Base-by-base conservation (phyloP, 164 flowering plant genomes). In the Protea cynaroides region DNA sequence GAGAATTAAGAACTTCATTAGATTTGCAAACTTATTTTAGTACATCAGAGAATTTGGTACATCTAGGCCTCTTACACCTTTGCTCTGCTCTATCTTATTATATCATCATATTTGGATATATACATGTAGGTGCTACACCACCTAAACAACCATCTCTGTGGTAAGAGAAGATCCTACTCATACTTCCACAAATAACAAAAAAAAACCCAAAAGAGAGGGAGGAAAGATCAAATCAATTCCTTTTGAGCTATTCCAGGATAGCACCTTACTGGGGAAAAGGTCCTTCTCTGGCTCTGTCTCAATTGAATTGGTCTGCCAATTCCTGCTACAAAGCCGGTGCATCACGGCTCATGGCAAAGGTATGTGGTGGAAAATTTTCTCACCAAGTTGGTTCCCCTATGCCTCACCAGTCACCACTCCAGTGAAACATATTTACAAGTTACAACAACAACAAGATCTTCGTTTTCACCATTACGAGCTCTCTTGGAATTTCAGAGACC, bases 401-500 rank as follows among this genome's bases (percentile, higher is more conserved):
- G 18, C 18, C 17, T n/a, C n/a, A n/a, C n/a, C n/a, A 22, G 10
- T 46, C 68, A 19, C 25, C 7, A 49, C 34, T 50, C 25, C 38
- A 56, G 22, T 17, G 34, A 43, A 29, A 53, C 58, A 50, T 37
- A 19, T 10, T 52, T 29, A 25, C 17, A n/a, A n/a, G n/a, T n/a
- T n/a, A n/a, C n/a, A n/a, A n/a, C n/a, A 60, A 24, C 14, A 47
- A 13, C 21, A 21, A 8, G 23, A 9, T 56, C 25, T 29, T 2
- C 22, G 13, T 37, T n/a, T 19, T 51, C 18, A 14, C 17, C 19
- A 50, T 78, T 63, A 85, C 14, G 83, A 76, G 62, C 66, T 79
- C 74, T 93, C 98, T 17, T 80, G 94, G 78, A 90, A 93, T 71
- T 69, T 79, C 43, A 80, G 63, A 0, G 97, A 93, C 65, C 98